A percentile compares a stretch with the other conserved stretches of the same genome.
These are phyloP conservation scores for Mucor velutinosus DNA, from an alignment of 371 early-diverging fungal genomes.

Conservation along the genomic window DNA sequence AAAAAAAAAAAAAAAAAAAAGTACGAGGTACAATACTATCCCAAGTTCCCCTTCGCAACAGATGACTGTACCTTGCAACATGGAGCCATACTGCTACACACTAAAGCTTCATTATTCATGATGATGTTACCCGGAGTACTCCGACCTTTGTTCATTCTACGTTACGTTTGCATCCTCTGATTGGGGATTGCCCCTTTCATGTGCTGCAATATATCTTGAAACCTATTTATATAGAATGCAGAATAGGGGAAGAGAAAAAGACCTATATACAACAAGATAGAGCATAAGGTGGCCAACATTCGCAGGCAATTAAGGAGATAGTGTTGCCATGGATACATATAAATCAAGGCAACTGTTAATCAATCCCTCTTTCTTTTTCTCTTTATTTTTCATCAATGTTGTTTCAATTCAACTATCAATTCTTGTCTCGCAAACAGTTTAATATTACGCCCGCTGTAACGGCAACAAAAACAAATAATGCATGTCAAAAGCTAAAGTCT, in stretches of 20 bases:
- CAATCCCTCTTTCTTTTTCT: background rate
- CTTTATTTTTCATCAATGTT: background rate
- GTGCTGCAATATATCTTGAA: background rate
- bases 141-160: background rate
- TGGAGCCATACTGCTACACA: background rate
- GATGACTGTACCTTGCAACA: background rate
- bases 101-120: background rate
- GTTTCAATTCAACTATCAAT: conserved; percentile 9
- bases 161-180: background rate
- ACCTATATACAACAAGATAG: background rate
- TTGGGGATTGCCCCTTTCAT: background rate
- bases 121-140: conserved; percentile 10
- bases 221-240: background rate
- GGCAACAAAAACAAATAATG: background rate
- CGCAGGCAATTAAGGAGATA: background rate
- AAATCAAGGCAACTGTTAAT: background rate
- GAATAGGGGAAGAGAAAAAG: background rate
- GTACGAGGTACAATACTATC: background rate
- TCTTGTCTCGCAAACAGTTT: background rate
- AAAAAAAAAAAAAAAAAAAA: background rate
- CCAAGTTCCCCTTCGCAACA: background rate
- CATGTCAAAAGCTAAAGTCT: conserved; percentile 17
- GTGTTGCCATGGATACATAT: background rate
- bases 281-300: background rate
- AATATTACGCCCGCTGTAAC: background rate